Percentiles rank a stretch among this genome's conserved stretches.
Evolutionary conservation across 352 stramenopile genomes (phyloP).

Genomic region (Salisapilia sapeloensis): DNA sequence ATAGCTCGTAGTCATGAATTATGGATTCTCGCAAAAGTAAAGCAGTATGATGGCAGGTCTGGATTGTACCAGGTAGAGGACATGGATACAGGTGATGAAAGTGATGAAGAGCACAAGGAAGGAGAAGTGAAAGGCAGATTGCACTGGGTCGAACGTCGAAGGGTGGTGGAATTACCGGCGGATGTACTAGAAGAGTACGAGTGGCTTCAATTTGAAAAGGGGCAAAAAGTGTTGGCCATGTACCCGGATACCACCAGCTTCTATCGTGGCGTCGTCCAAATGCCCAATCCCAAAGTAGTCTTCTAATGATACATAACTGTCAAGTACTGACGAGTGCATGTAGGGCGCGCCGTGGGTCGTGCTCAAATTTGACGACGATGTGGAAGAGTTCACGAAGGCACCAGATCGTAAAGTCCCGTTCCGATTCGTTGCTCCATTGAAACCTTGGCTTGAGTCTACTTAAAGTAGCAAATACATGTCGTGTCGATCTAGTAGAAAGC

Average conservation of each 20-base stretch:
- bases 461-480: too few relatives aligned
- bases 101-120: slow-evolving; percentile 12
- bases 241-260: slow-evolving; percentile 97
- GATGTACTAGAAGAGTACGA: slow-evolving; percentile 27
- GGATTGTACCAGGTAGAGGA: slow-evolving; percentile 94
- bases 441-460: too few relatives aligned
- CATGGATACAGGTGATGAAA: slow-evolving; percentile 80
- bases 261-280: slow-evolving; percentile 85
- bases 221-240: slow-evolving; percentile 91
- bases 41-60: slow-evolving; percentile 76
- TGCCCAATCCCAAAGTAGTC: slow-evolving; percentile 77
- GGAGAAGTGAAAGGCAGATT: not conserved
- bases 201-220: slow-evolving; percentile 79
- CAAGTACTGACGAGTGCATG: too few relatives aligned
- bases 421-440: slow-evolving; percentile 85
- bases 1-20: slow-evolving; percentile 62
- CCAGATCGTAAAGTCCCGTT: slow-evolving; percentile 87
- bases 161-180: slow-evolving; percentile 82
- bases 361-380: slow-evolving; percentile 96
- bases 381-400: slow-evolving; percentile 82
- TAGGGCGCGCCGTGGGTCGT: slow-evolving; percentile 85
- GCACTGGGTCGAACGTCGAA: slow-evolving; percentile 52
- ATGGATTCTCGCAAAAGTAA: slow-evolving; percentile 87
- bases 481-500: too few relatives aligned
- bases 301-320: too few relatives aligned